Evolutionary conservation across 2,329 filamentous ascomycete genomes (phyloP).

Genomic region (Metarhizium robertsii): DNA sequence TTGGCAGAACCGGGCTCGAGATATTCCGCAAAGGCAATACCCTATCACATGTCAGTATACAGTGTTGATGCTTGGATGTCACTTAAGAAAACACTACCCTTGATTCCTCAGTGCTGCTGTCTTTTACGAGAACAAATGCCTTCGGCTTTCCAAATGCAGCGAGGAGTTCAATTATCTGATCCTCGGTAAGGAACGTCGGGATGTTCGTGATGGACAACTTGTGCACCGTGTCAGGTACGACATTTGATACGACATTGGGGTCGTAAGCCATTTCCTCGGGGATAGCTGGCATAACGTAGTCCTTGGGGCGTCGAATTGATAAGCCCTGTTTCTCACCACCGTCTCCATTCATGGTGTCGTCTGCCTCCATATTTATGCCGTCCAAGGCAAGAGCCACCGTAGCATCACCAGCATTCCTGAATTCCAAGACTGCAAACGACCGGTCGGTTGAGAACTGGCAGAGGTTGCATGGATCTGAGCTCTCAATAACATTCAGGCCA

Average conservation of each 20-base stretch:
- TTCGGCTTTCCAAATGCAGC: constrained; percentile 89
- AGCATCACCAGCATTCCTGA: constrained; percentile 77
- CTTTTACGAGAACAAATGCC: constrained; percentile 83
- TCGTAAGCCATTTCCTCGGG: constrained; percentile 65
- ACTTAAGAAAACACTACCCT: constrained; percentile 44
- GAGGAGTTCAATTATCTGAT: constrained; percentile 84
- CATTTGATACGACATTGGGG: constrained; percentile 65
- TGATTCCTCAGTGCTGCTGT: constrained; percentile 75
- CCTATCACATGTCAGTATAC: constrained; percentile 39
- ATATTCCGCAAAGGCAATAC: constrained; percentile 96
- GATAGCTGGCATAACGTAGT: constrained; percentile 86
- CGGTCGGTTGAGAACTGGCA: constrained; percentile 73
- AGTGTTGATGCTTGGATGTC: constrained; percentile 15
- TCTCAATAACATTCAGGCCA: constrained; percentile 84
- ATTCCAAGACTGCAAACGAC: constrained; percentile 81
- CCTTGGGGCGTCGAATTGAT: constrained; percentile 78
- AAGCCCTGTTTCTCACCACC: constrained; percentile 51
- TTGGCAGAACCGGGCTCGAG: constrained; percentile 61
- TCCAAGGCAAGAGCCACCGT: constrained; percentile 87
- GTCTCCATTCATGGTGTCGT: constrained; percentile 46
- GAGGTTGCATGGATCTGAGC: constrained; percentile 73
- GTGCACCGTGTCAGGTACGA: constrained; percentile 85
- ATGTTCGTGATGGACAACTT: constrained; percentile 93
- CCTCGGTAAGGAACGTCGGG: constrained; percentile 77
- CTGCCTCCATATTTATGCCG: constrained; percentile 77